phyloP scores from a whole-genome alignment of 2,329 filamentous ascomycete species.

The Aureobasidium uvarum region DNA sequence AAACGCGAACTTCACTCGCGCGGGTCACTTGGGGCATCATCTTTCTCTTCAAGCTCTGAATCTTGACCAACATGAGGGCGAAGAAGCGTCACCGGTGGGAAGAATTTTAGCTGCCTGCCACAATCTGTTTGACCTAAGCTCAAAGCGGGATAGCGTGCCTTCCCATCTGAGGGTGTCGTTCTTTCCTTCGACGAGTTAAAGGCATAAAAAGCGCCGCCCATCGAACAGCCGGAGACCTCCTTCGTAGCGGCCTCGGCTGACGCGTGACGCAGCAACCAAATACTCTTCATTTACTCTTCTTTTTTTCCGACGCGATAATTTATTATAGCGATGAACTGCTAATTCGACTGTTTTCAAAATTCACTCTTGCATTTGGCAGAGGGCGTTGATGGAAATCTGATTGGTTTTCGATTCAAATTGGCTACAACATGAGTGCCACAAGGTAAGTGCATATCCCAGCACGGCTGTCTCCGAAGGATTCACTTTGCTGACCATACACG shows the following conservation, averaged over 20 bases:
- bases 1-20: neutral
- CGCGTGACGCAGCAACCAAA: constrained; percentile 23
- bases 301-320: constrained; percentile 5
- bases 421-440: constrained; percentile 29
- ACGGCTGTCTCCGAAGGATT: constrained; percentile 25
- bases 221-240: constrained; percentile 24
- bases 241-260: constrained; percentile 25
- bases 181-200: constrained; percentile 24
- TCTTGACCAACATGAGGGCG: neutral
- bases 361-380: constrained; percentile 25
- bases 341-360: constrained; percentile 1
- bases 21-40: neutral
- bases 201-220: constrained; percentile 25
- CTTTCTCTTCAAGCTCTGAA: neutral
- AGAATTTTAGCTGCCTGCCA: neutral
- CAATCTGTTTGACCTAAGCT: neutral
- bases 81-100: neutral
- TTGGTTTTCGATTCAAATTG: neutral
- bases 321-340: constrained; percentile 16
- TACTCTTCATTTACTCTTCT: neutral
- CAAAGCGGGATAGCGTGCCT: constrained; percentile 13
- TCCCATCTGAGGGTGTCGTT: constrained; percentile 19
- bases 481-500: constrained; percentile 25
- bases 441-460: constrained; percentile 26
- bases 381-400: constrained; percentile 19